Evolutionary conservation across 495 filamentous ascomycete genomes (phyloP), one percentile per base, ranked within the genome.

Genomic region (Aspergillus haitiensis): DNA sequence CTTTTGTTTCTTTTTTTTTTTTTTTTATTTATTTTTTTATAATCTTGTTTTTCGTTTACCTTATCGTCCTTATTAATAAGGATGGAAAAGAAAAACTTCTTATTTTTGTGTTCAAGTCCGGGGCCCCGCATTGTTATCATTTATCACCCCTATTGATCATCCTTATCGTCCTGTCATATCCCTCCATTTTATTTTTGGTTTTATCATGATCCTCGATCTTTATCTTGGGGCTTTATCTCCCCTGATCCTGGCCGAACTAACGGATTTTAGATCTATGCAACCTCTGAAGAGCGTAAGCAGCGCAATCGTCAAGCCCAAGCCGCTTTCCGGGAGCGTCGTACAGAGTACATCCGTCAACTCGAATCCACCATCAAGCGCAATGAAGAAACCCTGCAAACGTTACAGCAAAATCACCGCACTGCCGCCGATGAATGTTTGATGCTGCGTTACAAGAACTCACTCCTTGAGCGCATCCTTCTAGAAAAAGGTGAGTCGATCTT

Each of bases 271-370:
- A 96, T 97, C 50, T 98, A 98, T 81, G 94, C 94, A 18, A 98
- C 94, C 33, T 97, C 94, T 9, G 94, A 98, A 74, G 95, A 98
- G 75, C 84, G 94, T 67, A 98, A 98, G 78, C 94, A 97, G 77
- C 86, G 95, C 64, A 98, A 98, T 69, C 84, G 94, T 62, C 95
- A 98, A 75, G 94, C 94, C 33, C 94, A 98, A 73, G 94, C 94
- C 47, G 94, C 94, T 33, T 98, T 98, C 69, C 87, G 94, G 48
- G 94, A 98, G 73, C 87, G 94, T 60, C 87, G 94, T 61, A 98
- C 95, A 32, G 94, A 98, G 78, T 98, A 98, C 72, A 98, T 98
- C 79, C 97, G 97, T 77, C 95, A 98, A 73, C 84, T 98, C 10
- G 94, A 98, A 74, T 90, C 91, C 54, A 97, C 92, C 56, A 98